Evolutionary conservation across 225 moss, liverwort and hornwort genomes (phyloP).

Genomic region (Anthoceros angustus): DNA sequence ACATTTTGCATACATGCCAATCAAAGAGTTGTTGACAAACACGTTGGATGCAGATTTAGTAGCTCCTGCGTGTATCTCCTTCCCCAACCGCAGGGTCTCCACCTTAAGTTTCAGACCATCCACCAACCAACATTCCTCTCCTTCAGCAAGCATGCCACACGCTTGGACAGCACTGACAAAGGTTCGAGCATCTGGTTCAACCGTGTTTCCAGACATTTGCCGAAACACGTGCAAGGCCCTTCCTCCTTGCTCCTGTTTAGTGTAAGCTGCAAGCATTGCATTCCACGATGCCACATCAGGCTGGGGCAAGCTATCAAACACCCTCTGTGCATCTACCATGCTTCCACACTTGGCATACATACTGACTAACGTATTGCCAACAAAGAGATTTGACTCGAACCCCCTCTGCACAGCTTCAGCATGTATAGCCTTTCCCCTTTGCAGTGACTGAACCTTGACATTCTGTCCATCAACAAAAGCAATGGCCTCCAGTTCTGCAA

Average conservation of each 20-base stretch:
- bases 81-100: background rate
- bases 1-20: slow-evolving; percentile 4
- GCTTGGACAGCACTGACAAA: background rate
- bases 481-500: background rate
- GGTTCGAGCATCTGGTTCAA: background rate
- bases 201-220: background rate
- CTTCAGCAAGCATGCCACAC: background rate
- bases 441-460: background rate
- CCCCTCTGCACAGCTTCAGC: background rate
- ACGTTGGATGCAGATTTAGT: background rate
- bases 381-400: background rate
- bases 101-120: too few relatives aligned
- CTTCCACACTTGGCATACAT: slow-evolving; percentile 2
- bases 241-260: background rate
- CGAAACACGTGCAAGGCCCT: background rate
- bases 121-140: background rate
- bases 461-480: background rate
- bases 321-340: background rate
- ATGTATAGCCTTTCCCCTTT: background rate
- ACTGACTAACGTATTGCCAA: background rate
- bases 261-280: background rate
- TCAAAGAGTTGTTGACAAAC: background rate
- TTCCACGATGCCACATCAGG: background rate
- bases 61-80: background rate
- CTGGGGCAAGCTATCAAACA: background rate